phyloP scores from a whole-genome alignment of 106 monocot species.

The Narthecium ossifragum region DNA sequence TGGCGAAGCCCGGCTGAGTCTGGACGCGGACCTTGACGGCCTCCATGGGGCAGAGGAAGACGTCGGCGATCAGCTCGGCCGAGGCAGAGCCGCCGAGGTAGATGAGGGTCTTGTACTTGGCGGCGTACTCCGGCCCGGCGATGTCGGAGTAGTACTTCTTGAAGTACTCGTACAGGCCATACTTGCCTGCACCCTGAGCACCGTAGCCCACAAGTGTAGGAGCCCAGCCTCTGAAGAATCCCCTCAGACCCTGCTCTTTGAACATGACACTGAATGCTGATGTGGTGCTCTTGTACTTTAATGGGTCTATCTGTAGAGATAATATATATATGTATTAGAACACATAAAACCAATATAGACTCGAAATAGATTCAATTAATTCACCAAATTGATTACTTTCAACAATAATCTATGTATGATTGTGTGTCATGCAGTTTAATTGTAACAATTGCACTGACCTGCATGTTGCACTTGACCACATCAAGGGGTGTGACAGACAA shows the following conservation, averaged over 20 bases:
- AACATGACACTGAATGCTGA: conserved; percentile 36
- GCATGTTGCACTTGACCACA: conserved; percentile 45
- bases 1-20: conserved; percentile 9
- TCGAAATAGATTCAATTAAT: too few relatives aligned
- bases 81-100: conserved; percentile 32
- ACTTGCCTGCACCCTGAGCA: conserved; percentile 46
- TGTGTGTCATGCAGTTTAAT: neutral
- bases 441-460: conserved; percentile 8
- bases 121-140: conserved; percentile 36
- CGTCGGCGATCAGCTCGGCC: conserved; percentile 11
- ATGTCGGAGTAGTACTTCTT: conserved; percentile 46
- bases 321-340: too few relatives aligned
- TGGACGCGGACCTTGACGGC: conserved; percentile 14
- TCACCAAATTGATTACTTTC: neutral
- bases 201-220: conserved; percentile 41
- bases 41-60: conserved; percentile 12
- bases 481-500: conserved; percentile 37
- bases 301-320: conserved; percentile 26
- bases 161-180: conserved; percentile 45
- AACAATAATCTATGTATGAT: neutral
- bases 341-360: too few relatives aligned
- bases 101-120: conserved; percentile 40
- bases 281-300: conserved; percentile 36
- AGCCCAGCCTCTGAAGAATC: conserved; percentile 44
- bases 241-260: conserved; percentile 39